These are phyloP conservation scores for Hymenoscyphus fructigenus DNA, from an alignment of 2,329 filamentous ascomycete species.

Conservation along the genomic window DNA sequence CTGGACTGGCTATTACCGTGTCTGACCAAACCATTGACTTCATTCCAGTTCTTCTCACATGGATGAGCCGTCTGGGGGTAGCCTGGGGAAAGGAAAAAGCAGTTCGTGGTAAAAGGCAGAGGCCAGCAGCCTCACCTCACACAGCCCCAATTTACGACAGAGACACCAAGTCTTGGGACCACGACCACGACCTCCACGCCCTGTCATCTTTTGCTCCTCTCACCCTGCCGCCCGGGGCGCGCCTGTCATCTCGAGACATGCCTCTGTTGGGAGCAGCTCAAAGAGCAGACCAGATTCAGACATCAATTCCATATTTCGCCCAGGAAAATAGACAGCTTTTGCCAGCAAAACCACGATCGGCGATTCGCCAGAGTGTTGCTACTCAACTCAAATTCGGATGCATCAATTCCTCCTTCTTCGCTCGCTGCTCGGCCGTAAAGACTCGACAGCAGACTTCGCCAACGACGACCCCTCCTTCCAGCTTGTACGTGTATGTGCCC, in stretches of 20 bases:
- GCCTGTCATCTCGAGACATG: background rate
- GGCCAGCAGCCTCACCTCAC: background rate
- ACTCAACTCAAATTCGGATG: background rate
- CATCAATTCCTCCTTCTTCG: background rate
- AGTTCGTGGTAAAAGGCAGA: background rate
- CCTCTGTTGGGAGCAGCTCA: background rate
- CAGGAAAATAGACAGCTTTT: background rate
- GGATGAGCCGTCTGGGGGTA: background rate
- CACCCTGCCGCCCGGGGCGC: background rate
- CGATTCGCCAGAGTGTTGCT: background rate
- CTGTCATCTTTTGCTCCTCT: background rate
- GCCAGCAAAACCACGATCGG: background rate
- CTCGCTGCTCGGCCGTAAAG: background rate
- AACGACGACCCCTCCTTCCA: background rate
- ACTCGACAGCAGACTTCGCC: background rate
- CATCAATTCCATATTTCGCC: background rate
- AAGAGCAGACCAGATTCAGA: background rate
- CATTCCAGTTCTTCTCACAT: background rate
- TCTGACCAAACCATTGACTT: background rate
- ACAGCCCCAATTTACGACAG: background rate
- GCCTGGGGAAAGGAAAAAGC: background rate
- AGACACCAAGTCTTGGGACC: background rate
- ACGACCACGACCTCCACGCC: background rate
- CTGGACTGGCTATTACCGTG: no score
- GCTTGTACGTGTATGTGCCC: background rate